A percentile compares a stretch with the other conserved stretches of the same genome.
Conservation (phyloP, 495 filamentous ascomycete species). For the Stereocaulon alpinum region DNA sequence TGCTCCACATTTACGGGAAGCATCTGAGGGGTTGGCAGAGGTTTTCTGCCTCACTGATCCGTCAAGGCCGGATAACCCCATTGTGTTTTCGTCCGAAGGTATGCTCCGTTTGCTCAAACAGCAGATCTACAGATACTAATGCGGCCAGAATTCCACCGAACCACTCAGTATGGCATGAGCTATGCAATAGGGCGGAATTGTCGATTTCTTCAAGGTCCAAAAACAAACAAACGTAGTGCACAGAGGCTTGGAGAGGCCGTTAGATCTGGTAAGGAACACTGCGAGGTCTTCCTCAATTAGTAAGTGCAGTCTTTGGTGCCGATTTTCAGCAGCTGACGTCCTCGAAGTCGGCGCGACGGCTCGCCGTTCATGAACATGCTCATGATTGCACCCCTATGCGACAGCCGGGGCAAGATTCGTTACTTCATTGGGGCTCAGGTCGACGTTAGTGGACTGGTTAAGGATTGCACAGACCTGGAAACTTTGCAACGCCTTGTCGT, state of each 20-base stretch:
- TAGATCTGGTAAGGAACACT: slow-evolving; percentile 49
- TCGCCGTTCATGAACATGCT: slow-evolving; percentile 63
- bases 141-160: slow-evolving; percentile 46
- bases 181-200: slow-evolving; percentile 54
- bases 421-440: slow-evolving; percentile 57
- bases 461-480: slow-evolving; percentile 49
- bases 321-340: slow-evolving; percentile 5
- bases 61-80: slow-evolving; percentile 61
- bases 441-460: slow-evolving; percentile 47
- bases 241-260: slow-evolving; percentile 48
- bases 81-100: slow-evolving; percentile 73
- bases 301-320: slow-evolving; percentile 26
- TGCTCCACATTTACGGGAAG: slow-evolving; percentile 44
- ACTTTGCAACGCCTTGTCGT: slow-evolving; percentile 42
- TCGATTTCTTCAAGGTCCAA: slow-evolving; percentile 57
- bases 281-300: slow-evolving; percentile 63
- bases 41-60: slow-evolving; percentile 74
- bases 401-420: slow-evolving; percentile 48
- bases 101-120: slow-evolving; percentile 14
- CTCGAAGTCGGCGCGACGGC: slow-evolving; percentile 46
- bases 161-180: slow-evolving; percentile 52
- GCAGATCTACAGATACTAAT: not conserved
- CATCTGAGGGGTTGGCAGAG: slow-evolving; percentile 64
- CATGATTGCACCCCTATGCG: slow-evolving; percentile 52
- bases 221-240: slow-evolving; percentile 42